Conservation (phyloP, 2,329 filamentous ascomycete species). For the Didymella arachidicola region DNA sequence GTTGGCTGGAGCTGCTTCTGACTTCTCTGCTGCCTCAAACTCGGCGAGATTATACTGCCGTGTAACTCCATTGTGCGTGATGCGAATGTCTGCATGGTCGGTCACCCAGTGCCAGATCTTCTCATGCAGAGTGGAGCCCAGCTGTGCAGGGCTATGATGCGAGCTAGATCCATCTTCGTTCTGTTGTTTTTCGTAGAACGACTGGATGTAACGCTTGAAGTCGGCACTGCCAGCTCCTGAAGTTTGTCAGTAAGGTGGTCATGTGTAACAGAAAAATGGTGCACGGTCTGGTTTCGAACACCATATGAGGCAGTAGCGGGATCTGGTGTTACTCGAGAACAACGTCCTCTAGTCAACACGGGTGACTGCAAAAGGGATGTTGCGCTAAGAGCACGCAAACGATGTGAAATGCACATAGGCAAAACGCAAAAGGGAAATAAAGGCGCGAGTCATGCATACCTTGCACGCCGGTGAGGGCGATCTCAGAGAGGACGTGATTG, state of each 20-base stretch:
- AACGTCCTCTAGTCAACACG: neutral
- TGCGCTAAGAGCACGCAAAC: slow-evolving; percentile 2
- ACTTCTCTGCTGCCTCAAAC: slow-evolving; percentile 44
- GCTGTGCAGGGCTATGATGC: slow-evolving; percentile 1
- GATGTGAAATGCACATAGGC: neutral
- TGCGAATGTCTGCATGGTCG: slow-evolving; percentile 63
- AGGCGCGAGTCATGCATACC: slow-evolving; percentile 56
- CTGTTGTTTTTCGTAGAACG: slow-evolving; percentile 45
- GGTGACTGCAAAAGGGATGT: neutral
- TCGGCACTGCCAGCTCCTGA: slow-evolving; percentile 53
- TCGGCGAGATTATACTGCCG: slow-evolving; percentile 39
- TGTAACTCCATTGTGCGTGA: slow-evolving; percentile 56
- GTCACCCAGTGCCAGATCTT: slow-evolving; percentile 66
- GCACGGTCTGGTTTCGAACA: slow-evolving; percentile 25
- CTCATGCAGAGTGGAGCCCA: slow-evolving; percentile 62
- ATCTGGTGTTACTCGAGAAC: neutral
- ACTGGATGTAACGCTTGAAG: slow-evolving; percentile 50
- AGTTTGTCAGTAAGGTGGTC: slow-evolving; percentile 6
- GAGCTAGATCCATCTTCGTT: slow-evolving; percentile 6
- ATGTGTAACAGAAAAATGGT: neutral
- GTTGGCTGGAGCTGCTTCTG: slow-evolving; percentile 10
- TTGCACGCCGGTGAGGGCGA: slow-evolving; percentile 65
- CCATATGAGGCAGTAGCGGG: slow-evolving; percentile 5
- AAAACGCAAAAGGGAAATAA: slow-evolving; percentile 4
- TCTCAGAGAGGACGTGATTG: slow-evolving; percentile 65